Evolutionary conservation across 345 rosid genomes (phyloP), one percentile per base, ranked within the genome.

Genomic region (Eucalyptus camaldulensis): DNA sequence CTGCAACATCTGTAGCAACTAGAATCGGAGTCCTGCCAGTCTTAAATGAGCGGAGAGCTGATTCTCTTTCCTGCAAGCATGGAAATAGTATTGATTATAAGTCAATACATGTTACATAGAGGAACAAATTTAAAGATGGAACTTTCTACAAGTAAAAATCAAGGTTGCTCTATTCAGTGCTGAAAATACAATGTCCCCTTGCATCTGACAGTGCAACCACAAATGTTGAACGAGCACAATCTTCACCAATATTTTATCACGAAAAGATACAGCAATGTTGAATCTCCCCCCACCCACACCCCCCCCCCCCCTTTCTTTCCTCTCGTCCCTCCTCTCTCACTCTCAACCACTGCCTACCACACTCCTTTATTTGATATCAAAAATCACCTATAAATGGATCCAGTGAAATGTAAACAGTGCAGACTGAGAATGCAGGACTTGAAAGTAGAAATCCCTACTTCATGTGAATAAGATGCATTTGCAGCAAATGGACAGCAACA

Each of bases 1-100:
- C 97, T 47, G 97, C 99, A 85, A 97, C 99, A 86, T 97, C 99
- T 11, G 99, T 97, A 83, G 99, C 99, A 16, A 97, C 99, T 93
- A 97, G 90, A 72, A 97, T 97, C 12, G 99, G 99, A 27, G 99
- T 96, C 50, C 92, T 93, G 47, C 99, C 99, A 88, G 93, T 96
- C 91, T 96, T 97, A 88, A 97, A 97, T 49, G 99, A 95, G 33
- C 95, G 92, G 88, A 97, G 90, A 54, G 99, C 99, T 53, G 88
- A 90, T 92, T 97, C 99, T 91, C 99, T 95, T 96, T 97, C 99
- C 99, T 97, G 94, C 80, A 96, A 29, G 72, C 24, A 87, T 56
- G 62, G 45, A 87, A 72, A 54, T 37, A 37, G 83, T 15, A 8
- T 72, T 12, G 14, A 72, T 69, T 69, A 31, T 37, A 76, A 76